Conservation (phyloP, 495 filamentous ascomycete species). For the Tuber borchii region DNA sequence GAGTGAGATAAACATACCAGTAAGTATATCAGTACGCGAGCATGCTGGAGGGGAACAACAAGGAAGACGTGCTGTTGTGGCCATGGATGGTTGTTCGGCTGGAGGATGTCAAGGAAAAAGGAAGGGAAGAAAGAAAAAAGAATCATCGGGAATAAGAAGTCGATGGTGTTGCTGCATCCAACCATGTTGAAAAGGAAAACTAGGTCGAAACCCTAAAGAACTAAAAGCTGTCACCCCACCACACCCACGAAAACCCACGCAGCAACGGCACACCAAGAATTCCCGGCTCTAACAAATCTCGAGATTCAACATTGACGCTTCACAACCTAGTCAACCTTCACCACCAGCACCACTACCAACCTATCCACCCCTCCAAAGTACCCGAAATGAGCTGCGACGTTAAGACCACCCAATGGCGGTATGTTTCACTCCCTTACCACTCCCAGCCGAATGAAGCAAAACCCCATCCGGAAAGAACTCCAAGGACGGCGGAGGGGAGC, state of each 20-base stretch:
- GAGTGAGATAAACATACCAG: slow-evolving; percentile 22
- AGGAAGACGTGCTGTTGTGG: slow-evolving; percentile 21
- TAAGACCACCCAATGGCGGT: slow-evolving; percentile 41
- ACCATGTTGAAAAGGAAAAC: slow-evolving; percentile 28
- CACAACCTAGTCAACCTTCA: slow-evolving; percentile 29
- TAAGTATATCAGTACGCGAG: slow-evolving; percentile 4
- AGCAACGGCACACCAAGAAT: slow-evolving; percentile 22
- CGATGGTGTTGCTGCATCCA: slow-evolving; percentile 24
- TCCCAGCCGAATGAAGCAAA: background rate
- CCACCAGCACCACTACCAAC: slow-evolving; percentile 16
- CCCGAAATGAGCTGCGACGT: slow-evolving; percentile 36
- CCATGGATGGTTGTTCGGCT: slow-evolving; percentile 15
- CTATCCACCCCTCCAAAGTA: slow-evolving; percentile 17
- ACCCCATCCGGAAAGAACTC: background rate
- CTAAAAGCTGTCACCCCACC: slow-evolving; percentile 24
- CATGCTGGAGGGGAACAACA: background rate
- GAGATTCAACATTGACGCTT: slow-evolving; percentile 5
- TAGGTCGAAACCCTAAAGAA: slow-evolving; percentile 35
- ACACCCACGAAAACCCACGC: slow-evolving; percentile 23
- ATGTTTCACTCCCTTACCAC: slow-evolving; percentile 18
- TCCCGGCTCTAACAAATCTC: slow-evolving; percentile 22
- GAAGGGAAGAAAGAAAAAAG: background rate
- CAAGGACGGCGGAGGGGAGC: background rate
- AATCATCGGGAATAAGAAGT: slow-evolving; percentile 8
- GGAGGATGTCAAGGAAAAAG: slow-evolving; percentile 18